These are phyloP conservation scores for Aspergillus jensenii DNA, from an alignment of 2,329 filamentous ascomycete genomes.

Conservation along the genomic window DNA sequence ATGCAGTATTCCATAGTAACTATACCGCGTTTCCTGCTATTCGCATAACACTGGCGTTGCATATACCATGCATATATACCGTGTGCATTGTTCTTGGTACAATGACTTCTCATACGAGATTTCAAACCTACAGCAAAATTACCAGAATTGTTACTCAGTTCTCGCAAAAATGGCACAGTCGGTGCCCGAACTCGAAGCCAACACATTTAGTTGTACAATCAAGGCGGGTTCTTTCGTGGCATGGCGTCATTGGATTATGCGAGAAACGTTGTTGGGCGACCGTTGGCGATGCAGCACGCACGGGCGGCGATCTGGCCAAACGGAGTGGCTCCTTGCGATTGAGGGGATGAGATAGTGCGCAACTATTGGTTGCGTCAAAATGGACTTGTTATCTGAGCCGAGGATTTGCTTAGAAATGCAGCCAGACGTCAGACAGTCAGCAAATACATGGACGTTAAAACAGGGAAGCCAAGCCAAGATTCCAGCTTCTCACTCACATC, in stretches of 20 bases:
- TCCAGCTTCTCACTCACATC: neutral
- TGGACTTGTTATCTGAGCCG: conserved; percentile 3
- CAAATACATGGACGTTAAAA: neutral
- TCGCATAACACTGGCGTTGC: no score
- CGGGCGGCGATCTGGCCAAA: neutral
- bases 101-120: no score
- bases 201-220: neutral
- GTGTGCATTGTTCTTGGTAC: no score
- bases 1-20: no score
- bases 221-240: neutral
- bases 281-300: neutral
- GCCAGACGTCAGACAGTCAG: neutral
- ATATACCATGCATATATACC: no score
- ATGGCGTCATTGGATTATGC: neutral
- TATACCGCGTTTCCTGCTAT: no score
- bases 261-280: neutral
- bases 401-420: conserved; percentile 12
- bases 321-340: neutral
- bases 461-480: neutral
- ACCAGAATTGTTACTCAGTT: no score
- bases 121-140: no score
- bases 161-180: neutral
- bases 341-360: neutral
- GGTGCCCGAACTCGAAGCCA: neutral
- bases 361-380: conserved; percentile 1